These are phyloP conservation scores for Aspergillus ochraceoroseus DNA, from an alignment of 2,329 filamentous ascomycete genomes.

Conservation along the genomic window DNA sequence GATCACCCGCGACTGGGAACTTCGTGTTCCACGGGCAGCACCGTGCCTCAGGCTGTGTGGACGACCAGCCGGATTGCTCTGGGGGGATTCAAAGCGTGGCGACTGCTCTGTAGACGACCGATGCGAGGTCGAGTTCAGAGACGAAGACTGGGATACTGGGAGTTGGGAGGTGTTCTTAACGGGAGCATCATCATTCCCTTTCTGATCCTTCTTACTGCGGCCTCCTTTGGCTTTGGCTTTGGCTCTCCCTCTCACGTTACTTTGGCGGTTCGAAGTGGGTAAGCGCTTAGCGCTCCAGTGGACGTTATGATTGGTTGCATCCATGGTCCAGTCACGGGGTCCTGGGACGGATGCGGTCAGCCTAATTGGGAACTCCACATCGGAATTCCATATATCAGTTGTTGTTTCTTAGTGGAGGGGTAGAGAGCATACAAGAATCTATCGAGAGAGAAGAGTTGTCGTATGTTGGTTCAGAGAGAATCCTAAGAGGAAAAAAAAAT, in stretches of 20 bases:
- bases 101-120: conserved; percentile 7
- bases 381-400: no score
- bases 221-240: no score
- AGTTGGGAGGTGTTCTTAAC: conserved; percentile 11
- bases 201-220: no score
- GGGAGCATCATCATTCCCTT: no score
- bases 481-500: conserved; percentile 1
- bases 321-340: conserved; percentile 18
- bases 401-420: conserved; percentile 15
- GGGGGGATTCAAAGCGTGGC: conserved; percentile 4
- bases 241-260: neutral
- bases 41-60: conserved; percentile 20
- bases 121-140: neutral
- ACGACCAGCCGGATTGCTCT: conserved; percentile 2
- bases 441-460: conserved; percentile 1
- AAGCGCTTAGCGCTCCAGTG: conserved; percentile 16
- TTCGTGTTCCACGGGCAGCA: conserved; percentile 26
- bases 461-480: neutral
- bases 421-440: conserved; percentile 4
- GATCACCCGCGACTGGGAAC: conserved; percentile 17
- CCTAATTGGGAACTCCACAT: conserved; percentile 19
- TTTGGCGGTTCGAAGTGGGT: conserved; percentile 9
- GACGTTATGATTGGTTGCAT: conserved; percentile 17
- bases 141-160: conserved; percentile 2
- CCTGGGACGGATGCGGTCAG: conserved; percentile 18